These are phyloP conservation scores for Cytospora piceae DNA, from an alignment of 2,329 filamentous ascomycete genomes.

Conservation along the genomic window DNA sequence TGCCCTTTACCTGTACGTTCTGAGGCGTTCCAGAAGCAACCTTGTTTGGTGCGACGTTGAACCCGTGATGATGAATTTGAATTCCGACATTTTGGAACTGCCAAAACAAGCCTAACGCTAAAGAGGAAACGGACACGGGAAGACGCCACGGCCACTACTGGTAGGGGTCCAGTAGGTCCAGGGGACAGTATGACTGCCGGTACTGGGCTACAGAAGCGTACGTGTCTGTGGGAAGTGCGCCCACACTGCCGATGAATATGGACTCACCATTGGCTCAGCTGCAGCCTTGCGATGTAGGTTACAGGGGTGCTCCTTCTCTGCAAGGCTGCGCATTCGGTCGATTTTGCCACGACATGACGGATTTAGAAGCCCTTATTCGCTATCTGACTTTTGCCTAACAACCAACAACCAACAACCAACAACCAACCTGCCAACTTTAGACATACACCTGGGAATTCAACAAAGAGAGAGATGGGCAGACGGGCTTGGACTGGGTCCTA, in stretches of 20 bases:
- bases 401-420: neutral
- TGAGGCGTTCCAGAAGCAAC: conserved; percentile 17
- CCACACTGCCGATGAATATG: neutral
- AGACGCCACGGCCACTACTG: neutral
- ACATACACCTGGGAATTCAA: too few species aligned
- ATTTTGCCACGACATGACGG: neutral
- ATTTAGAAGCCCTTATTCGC: neutral
- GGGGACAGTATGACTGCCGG: neutral
- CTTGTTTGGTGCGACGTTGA: conserved; percentile 9
- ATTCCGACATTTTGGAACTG: conserved; percentile 19
- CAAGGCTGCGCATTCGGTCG: conserved; percentile 1
- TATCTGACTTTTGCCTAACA: neutral
- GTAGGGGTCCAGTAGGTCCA: neutral
- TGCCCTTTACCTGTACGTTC: conserved; percentile 14
- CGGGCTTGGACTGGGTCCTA: too few species aligned
- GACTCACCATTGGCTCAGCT: neutral
- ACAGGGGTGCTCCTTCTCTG: neutral
- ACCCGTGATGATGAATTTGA: neutral
- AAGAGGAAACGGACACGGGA: neutral
- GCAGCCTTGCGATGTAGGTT: neutral
- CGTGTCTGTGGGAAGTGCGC: neutral
- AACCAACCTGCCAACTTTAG: neutral
- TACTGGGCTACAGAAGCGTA: neutral
- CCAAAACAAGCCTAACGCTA: conserved; percentile 1
- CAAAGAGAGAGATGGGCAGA: too few species aligned